Evolutionary conservation across 345 rosid species (phyloP), one percentile per base, ranked within the genome.

Genomic region (Ricinus communis): DNA sequence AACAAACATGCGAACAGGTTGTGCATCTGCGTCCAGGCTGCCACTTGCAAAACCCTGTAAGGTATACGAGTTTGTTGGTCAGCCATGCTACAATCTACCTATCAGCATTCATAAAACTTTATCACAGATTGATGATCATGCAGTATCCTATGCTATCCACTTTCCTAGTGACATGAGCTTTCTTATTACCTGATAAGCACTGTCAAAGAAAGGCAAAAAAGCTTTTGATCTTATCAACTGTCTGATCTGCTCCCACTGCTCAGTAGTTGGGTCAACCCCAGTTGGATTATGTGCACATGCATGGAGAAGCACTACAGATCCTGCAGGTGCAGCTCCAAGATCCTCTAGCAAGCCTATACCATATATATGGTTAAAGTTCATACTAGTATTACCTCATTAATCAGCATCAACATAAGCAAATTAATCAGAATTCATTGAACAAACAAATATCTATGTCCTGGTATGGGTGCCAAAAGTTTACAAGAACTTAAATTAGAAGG

Each of bases 261-360:
- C 71, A 24, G 38, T 47, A 51, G 88, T 92, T 68, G 97, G 97
- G 85, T 92, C 99, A 70, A 92, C 96, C 64, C 97, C 99, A 52
- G 97, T 92, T 22, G 99, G 98, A 78, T 94, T 94, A 76, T 93
- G 98, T 66, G 98, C 98, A 82, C 98, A 93, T 14, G 97, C 97
- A 85, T 93, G 97, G 74, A 93, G 98, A 60, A 93, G 97, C 60
- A 93, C 90, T 70, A 91, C 78, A 68, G 98, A 81, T 69, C 98
- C 96, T 36, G 86, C 80, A 65, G 91, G 89, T 15, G 98, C 95
- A 77, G 91, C 82, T 83, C 95, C 91, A 76, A 93, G 93, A 75
- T 93, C 98, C 83, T 93, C 91, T 19, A 91, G 33, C 60, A 93
- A 80, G 59, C 97, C 98, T 93, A 24, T 22, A 14, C 62, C 65